Conservation (phyloP, 768 basidiomycete species). For the Boletus sensibilis region DNA sequence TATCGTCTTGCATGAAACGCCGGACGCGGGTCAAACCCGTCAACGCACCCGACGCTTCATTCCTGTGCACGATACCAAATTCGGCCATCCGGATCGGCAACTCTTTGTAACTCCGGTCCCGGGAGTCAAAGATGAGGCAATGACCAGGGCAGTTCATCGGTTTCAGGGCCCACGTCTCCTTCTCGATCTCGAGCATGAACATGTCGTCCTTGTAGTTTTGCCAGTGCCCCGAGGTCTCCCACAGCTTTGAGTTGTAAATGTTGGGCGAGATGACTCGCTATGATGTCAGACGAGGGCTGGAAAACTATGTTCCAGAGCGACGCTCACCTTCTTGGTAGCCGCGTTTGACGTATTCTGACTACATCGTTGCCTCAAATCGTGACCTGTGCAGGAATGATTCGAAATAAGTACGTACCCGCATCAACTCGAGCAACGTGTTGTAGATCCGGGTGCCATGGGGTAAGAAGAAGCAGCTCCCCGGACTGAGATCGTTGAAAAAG, state of each 20-base stretch:
- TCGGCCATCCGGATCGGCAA: constrained; percentile 97
- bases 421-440: constrained; percentile 86
- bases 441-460: constrained; percentile 97
- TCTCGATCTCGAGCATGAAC: constrained; percentile 93
- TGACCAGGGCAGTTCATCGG: constrained; percentile 99
- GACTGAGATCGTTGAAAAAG: constrained; percentile 97
- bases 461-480: constrained; percentile 94
- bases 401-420: constrained; percentile 61
- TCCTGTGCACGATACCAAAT: constrained; percentile 95
- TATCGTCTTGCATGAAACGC: constrained; percentile 96
- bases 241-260: constrained; percentile 94
- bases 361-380: constrained; percentile 5
- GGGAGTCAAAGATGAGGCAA: constrained; percentile 91
- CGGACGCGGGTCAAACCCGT: constrained; percentile 92
- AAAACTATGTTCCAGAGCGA: neutral
- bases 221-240: constrained; percentile 99
- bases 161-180: constrained; percentile 93
- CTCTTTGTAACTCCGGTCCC: constrained; percentile 93
- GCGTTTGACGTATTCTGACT: constrained; percentile 93
- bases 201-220: constrained; percentile 98
- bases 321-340: constrained; percentile 86
- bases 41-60: constrained; percentile 93
- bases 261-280: constrained; percentile 90
- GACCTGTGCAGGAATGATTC: neutral
- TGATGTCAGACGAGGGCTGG: constrained; percentile 9